Conservation (phyloP, 2,329 filamentous ascomycete species). For the Cladobotryum protrusum region DNA sequence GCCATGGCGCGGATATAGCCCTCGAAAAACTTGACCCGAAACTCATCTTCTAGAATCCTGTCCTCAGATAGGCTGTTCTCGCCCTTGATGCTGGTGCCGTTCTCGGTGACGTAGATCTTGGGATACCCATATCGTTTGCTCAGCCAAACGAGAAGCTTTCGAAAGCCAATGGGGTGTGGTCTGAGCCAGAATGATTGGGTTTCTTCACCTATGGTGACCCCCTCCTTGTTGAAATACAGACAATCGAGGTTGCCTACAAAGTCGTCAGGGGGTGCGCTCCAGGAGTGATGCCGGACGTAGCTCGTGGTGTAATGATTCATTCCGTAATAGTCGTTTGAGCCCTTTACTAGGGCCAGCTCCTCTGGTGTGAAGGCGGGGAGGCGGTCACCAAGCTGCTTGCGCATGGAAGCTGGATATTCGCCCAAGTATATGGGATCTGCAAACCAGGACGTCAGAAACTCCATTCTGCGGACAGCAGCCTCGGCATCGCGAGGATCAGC, state of each 20-base stretch:
- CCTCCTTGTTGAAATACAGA: constrained; percentile 63
- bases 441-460: constrained; percentile 85
- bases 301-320: constrained; percentile 94
- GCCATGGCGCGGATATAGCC: constrained; percentile 73
- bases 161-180: constrained; percentile 69
- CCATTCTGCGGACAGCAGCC: constrained; percentile 73
- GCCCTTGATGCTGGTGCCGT: constrained; percentile 76
- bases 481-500: constrained; percentile 68
- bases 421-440: constrained; percentile 82
- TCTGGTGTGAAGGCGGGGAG: constrained; percentile 69
- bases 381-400: constrained; percentile 69
- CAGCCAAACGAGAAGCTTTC: constrained; percentile 69
- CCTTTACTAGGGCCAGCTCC: constrained; percentile 67
- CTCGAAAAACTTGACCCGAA: constrained; percentile 72
- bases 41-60: constrained; percentile 72
- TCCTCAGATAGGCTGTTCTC: constrained; percentile 70
- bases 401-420: constrained; percentile 78
- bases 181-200: constrained; percentile 79
- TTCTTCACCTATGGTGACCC: constrained; percentile 70
- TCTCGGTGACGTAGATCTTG: constrained; percentile 83
- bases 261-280: constrained; percentile 57
- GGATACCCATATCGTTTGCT: constrained; percentile 70
- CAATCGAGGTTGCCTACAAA: constrained; percentile 70
- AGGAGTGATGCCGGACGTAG: constrained; percentile 69
- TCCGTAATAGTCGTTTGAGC: constrained; percentile 90